phyloP scores from a whole-genome alignment of 2,329 filamentous ascomycete genomes.

The Arachnomyces sp. region DNA sequence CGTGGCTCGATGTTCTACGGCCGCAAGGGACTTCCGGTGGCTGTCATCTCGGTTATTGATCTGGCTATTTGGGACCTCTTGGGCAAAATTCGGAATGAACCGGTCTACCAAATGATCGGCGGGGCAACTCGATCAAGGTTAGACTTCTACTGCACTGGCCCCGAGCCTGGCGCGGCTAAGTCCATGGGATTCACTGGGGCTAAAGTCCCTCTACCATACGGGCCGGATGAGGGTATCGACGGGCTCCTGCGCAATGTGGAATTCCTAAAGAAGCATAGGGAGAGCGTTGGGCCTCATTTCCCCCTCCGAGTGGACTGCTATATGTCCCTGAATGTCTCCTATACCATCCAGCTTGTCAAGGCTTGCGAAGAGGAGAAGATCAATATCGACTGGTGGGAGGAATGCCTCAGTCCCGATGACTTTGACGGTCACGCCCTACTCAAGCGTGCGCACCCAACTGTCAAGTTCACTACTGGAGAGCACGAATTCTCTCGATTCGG shows the following conservation, averaged over 20 bases:
- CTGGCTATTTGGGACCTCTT: conserved; percentile 87
- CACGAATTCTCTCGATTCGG: conserved; percentile 92
- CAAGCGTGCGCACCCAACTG: conserved; percentile 79
- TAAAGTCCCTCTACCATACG: conserved; percentile 84
- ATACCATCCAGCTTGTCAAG: conserved; percentile 85
- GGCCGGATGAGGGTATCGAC: conserved; percentile 73
- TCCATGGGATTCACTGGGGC: conserved; percentile 82
- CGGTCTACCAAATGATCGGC: conserved; percentile 89
- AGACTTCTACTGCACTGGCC: conserved; percentile 91
- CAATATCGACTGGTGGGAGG: conserved; percentile 96
- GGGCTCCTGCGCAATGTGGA: conserved; percentile 84
- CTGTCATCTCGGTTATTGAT: conserved; percentile 90
- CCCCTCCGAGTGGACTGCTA: conserved; percentile 95
- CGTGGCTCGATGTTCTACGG: conserved; percentile 93
- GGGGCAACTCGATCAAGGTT: conserved; percentile 77
- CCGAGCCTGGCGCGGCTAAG: conserved; percentile 70
- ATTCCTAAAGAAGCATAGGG: conserved; percentile 76
- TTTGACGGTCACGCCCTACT: conserved; percentile 82
- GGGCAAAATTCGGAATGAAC: conserved; percentile 84
- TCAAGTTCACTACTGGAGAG: conserved; percentile 93
- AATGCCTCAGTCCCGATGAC: conserved; percentile 85
- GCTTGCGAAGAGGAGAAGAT: conserved; percentile 70
- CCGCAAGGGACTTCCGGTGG: conserved; percentile 80
- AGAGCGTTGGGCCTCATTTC: conserved; percentile 79
- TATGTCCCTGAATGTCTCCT: conserved; percentile 88